Percentiles rank a stretch among this genome's conserved stretches.
Conservation (phyloP, 176 grass and related monocot genomes). For the Lolium perenne region DNA sequence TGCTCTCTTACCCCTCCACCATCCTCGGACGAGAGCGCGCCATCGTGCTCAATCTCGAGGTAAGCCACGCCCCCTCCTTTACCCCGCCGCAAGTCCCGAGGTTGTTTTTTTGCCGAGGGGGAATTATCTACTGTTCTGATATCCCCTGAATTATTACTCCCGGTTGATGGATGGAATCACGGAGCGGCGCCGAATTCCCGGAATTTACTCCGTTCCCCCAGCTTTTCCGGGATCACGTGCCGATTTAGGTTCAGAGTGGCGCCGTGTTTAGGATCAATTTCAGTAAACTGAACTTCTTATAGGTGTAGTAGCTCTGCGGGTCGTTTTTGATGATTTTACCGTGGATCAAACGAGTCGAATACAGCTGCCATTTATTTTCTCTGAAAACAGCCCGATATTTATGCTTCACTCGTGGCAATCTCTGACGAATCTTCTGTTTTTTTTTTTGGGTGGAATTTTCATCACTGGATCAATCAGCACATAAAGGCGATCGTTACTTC, state of each 20-base stretch:
- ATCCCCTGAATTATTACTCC: constrained; percentile 2
- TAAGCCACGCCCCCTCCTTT: neutral
- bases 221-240: neutral
- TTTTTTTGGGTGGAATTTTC: constrained; percentile 36
- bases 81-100: neutral
- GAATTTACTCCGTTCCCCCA: neutral
- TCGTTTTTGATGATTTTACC: constrained; percentile 16
- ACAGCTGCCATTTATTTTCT: neutral
- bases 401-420: neutral
- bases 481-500: constrained; percentile 99
- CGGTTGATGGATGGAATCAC: constrained; percentile 11
- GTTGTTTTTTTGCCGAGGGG: neutral
- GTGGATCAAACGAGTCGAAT: neutral
- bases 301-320: neutral
- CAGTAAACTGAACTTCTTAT: neutral
- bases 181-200: neutral
- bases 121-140: neutral
- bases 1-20: constrained; percentile 92
- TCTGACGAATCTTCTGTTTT: constrained; percentile 38
- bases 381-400: neutral
- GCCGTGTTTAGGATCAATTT: neutral
- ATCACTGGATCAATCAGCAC: constrained; percentile 64
- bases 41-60: constrained; percentile 99
- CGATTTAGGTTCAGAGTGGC: neutral
- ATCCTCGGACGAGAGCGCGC: constrained; percentile 94